A percentile compares a stretch with the other conserved stretches of the same genome.
phyloP scores from a whole-genome alignment of 768 basidiomycete species.

The Boletales sp. region DNA sequence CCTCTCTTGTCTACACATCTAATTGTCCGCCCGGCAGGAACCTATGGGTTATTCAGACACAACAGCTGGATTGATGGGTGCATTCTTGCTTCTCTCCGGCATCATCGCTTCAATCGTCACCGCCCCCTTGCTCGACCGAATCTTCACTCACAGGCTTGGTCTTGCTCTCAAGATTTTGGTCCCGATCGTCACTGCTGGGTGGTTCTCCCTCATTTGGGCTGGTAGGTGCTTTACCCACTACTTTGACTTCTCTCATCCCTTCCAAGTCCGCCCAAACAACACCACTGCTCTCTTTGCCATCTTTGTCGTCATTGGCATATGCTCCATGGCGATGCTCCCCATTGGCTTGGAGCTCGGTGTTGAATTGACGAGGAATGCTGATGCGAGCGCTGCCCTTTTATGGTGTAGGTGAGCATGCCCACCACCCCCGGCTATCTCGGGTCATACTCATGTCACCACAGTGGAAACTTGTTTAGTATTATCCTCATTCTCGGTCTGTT shows the following conservation, averaged over 20 bases:
- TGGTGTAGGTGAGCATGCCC: conserved; percentile 62
- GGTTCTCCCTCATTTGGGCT: conserved; percentile 81
- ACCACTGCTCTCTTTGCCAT: conserved; percentile 58
- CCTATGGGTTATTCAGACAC: conserved; percentile 70
- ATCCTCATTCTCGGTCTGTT: conserved; percentile 58
- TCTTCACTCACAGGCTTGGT: conserved; percentile 73
- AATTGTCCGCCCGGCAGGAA: conserved; percentile 36
- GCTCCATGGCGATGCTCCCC: conserved; percentile 68
- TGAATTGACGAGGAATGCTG: conserved; percentile 77
- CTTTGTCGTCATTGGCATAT: conserved; percentile 64
- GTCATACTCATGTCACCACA: conserved; percentile 22
- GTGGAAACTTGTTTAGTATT: conserved; percentile 64
- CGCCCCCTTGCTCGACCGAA: conserved; percentile 76
- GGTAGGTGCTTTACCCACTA: conserved; percentile 38
- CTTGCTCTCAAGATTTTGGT: conserved; percentile 55
- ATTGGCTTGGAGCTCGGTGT: conserved; percentile 74
- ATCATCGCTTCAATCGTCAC: conserved; percentile 64
- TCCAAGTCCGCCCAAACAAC: conserved; percentile 59
- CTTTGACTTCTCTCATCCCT: not conserved
- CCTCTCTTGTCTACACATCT: not conserved
- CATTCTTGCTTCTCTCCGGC: conserved; percentile 64
- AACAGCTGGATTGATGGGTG: conserved; percentile 67
- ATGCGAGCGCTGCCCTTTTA: conserved; percentile 69
- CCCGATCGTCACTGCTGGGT: conserved; percentile 57
- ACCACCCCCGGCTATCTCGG: not conserved